These are phyloP conservation scores for Fusarium palustre DNA, from an alignment of 2,329 filamentous ascomycete genomes.

Conservation along the genomic window DNA sequence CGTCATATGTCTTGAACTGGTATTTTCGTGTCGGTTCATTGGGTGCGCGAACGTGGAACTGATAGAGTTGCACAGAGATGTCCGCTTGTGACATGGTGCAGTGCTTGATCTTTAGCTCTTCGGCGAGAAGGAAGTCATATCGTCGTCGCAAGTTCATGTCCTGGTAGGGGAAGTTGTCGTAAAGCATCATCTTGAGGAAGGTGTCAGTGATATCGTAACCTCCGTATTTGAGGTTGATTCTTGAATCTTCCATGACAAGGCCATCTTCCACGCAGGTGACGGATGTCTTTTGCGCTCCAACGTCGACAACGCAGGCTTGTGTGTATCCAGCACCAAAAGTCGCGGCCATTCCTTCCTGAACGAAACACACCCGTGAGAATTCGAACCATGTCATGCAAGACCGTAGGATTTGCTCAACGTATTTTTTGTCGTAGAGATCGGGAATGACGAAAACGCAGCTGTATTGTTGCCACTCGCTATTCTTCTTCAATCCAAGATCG, in stretches of 20 bases:
- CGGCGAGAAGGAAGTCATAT: slow-evolving; percentile 92
- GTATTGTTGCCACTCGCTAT: slow-evolving; percentile 88
- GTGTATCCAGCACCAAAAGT: slow-evolving; percentile 96
- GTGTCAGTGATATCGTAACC: slow-evolving; percentile 93
- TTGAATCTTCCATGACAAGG: slow-evolving; percentile 92
- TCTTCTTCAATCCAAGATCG: slow-evolving; percentile 82
- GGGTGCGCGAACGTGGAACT: slow-evolving; percentile 90
- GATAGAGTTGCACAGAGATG: slow-evolving; percentile 86
- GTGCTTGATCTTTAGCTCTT: slow-evolving; percentile 94
- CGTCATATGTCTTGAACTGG: slow-evolving; percentile 96
- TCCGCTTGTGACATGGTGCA: slow-evolving; percentile 92
- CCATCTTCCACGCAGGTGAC: slow-evolving; percentile 98
- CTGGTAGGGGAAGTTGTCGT: slow-evolving; percentile 93
- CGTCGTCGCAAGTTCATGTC: slow-evolving; percentile 92
- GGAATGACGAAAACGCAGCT: slow-evolving; percentile 98
- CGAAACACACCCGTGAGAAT: slow-evolving; percentile 89
- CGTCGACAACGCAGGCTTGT: slow-evolving; percentile 92
- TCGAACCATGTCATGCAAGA: slow-evolving; percentile 90
- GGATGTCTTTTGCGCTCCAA: slow-evolving; percentile 97
- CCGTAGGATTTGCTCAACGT: slow-evolving; percentile 85
- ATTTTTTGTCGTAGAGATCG: slow-evolving; percentile 94
- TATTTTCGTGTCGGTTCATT: slow-evolving; percentile 93
- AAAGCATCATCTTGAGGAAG: slow-evolving; percentile 98
- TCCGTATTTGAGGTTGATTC: slow-evolving; percentile 94
- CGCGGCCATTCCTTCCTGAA: slow-evolving; percentile 94